A percentile compares a stretch with the other conserved stretches of the same genome.
Evolutionary conservation across 441 rosid species (phyloP).

Genomic region (Aleurites moluccanus): DNA sequence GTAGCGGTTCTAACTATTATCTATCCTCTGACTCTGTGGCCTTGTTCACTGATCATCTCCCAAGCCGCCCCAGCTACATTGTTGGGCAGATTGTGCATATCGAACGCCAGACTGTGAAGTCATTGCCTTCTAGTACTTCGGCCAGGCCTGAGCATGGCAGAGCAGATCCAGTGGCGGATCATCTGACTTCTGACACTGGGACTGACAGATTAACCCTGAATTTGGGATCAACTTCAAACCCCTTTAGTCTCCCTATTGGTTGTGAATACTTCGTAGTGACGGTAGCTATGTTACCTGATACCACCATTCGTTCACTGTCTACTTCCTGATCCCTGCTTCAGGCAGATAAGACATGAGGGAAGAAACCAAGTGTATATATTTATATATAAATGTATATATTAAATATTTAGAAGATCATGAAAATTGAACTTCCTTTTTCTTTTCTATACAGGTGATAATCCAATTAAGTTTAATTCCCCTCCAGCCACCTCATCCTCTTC

Average conservation of each 20-base stretch:
- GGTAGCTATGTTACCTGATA: slow-evolving; percentile 95
- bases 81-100: slow-evolving; percentile 95
- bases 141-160: slow-evolving; percentile 37
- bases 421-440: slow-evolving; percentile 30
- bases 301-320: slow-evolving; percentile 59
- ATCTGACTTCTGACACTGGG: slow-evolving; percentile 47
- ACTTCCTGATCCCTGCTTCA: slow-evolving; percentile 84
- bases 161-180: slow-evolving; percentile 38
- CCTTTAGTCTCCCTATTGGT: slow-evolving; percentile 77
- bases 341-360: slow-evolving; percentile 76
- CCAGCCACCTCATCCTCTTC: not conserved
- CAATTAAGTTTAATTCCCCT: slow-evolving; percentile 40
- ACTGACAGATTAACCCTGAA: slow-evolving; percentile 54
- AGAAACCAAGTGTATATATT: slow-evolving; percentile 57
- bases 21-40: slow-evolving; percentile 92
- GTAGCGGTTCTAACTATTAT: slow-evolving; percentile 73
- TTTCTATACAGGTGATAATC: slow-evolving; percentile 48
- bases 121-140: slow-evolving; percentile 31
- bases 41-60: slow-evolving; percentile 84
- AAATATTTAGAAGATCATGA: slow-evolving; percentile 21
- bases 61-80: slow-evolving; percentile 71
- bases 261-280: slow-evolving; percentile 95
- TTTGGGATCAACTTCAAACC: slow-evolving; percentile 52
- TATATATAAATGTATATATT: not conserved
- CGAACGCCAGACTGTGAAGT: slow-evolving; percentile 73